phyloP scores from a whole-genome alignment of 768 basidiomycete species.

The Xerocomellus dryophilus region DNA sequence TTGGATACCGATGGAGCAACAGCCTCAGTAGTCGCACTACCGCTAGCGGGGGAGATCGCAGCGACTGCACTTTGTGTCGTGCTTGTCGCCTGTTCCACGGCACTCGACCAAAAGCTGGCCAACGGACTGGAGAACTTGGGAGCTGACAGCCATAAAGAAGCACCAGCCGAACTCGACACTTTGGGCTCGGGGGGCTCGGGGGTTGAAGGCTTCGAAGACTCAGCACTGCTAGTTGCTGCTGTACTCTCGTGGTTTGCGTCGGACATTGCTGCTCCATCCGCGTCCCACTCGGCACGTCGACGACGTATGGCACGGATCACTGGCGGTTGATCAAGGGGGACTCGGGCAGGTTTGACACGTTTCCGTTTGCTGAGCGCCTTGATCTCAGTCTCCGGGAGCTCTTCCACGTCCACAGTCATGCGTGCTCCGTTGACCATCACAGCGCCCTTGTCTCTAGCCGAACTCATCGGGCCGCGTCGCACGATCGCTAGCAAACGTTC shows the following conservation, averaged over 20 bases:
- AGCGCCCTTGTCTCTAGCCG: conserved; percentile 70
- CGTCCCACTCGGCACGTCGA: conserved; percentile 71
- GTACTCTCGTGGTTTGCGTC: conserved; percentile 19
- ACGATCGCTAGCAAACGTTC: conserved; percentile 76
- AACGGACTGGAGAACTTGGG: conserved; percentile 71
- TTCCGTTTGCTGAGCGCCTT: conserved; percentile 81
- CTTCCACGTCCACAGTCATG: conserved; percentile 82
- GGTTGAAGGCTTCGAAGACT: conserved; percentile 18
- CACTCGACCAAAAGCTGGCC: conserved; percentile 67
- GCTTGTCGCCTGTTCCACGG: conserved; percentile 67
- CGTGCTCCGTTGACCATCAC: conserved; percentile 90
- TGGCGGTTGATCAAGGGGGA: conserved; percentile 92
- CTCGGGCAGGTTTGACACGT: conserved; percentile 77
- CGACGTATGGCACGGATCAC: conserved; percentile 69
- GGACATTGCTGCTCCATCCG: conserved; percentile 37
- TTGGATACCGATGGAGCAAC: conserved; percentile 52
- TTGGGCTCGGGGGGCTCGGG: conserved; percentile 23
- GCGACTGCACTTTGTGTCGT: conserved; percentile 79
- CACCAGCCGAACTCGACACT: conserved; percentile 7
- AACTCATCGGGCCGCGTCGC: conserved; percentile 57
- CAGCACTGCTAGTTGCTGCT: conserved; percentile 8
- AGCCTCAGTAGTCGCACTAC: conserved; percentile 36
- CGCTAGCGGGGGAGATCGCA: conserved; percentile 59
- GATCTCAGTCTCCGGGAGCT: conserved; percentile 82
- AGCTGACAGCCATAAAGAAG: conserved; percentile 50